phyloP scores from a whole-genome alignment of 495 filamentous ascomycete species.

The Daldinia loculata region DNA sequence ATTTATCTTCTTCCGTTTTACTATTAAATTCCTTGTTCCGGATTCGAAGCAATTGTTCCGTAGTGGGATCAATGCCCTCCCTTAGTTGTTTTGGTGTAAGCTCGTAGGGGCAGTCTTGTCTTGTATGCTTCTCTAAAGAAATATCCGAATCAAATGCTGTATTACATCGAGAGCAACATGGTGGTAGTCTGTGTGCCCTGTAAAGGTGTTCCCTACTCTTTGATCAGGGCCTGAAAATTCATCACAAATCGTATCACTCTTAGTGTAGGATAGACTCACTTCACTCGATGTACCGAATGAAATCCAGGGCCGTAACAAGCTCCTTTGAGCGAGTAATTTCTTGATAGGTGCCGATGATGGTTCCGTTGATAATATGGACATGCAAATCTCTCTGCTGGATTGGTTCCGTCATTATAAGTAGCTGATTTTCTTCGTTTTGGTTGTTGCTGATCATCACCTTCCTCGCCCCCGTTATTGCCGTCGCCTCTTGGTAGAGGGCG shows the following conservation, averaged over 20 bases:
- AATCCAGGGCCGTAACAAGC: background rate
- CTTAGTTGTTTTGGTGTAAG: background rate
- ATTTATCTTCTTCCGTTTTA: background rate
- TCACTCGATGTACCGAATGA: background rate
- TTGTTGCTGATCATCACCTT: background rate
- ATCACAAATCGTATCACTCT: background rate
- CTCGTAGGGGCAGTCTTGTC: constrained; percentile 18
- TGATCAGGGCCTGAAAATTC: background rate
- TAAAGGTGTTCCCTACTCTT: background rate
- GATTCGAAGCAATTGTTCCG: background rate
- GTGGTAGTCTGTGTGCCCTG: constrained; percentile 12
- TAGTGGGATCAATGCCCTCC: background rate
- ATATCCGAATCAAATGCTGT: background rate
- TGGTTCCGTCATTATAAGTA: background rate
- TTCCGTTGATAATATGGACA: background rate
- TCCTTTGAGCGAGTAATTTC: background rate
- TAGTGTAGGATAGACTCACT: background rate
- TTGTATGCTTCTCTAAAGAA: constrained; percentile 22
- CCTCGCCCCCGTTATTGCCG: background rate
- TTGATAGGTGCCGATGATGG: background rate
- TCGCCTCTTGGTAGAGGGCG: background rate
- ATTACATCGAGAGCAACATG: constrained; percentile 15
- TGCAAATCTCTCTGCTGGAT: background rate
- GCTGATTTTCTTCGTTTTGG: background rate
- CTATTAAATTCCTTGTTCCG: background rate